Evolutionary conservation across 371 early-diverging fungal species (phyloP).

Genomic region (Nematocida parisii): DNA sequence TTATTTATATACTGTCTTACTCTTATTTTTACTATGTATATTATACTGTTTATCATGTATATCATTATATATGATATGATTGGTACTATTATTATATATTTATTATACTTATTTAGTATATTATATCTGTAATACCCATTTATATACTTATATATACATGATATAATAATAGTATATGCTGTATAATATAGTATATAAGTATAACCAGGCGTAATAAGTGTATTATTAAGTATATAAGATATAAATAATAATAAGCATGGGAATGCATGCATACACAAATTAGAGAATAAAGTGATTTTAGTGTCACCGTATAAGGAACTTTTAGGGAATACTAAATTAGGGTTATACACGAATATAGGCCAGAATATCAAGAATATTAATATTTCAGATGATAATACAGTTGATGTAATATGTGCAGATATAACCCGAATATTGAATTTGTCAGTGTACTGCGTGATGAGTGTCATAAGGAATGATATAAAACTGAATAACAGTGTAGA

Average conservation of each 20-base stretch:
- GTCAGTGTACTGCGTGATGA: too few relatives aligned
- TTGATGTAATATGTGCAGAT: not conserved
- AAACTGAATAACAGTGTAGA: not conserved
- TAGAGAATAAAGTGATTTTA: not conserved
- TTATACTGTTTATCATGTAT: too few relatives aligned
- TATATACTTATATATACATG: not conserved
- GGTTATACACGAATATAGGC: slow-evolving; percentile 12
- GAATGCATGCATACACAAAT: slow-evolving; percentile 17
- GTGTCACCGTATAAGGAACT: not conserved
- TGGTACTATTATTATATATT: too few relatives aligned
- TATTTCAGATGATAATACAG: not conserved
- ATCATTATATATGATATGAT: too few relatives aligned
- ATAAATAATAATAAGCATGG: not conserved
- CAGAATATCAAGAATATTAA: slow-evolving; percentile 5
- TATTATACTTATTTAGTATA: not conserved
- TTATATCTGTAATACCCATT: slow-evolving; percentile 3
- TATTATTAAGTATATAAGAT: not conserved
- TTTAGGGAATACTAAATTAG: not conserved
- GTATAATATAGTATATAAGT: not conserved
- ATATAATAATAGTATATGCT: not conserved
- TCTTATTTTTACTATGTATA: not conserved
- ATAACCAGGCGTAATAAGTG: not conserved
- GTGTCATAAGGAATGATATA: not conserved
- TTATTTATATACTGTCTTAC: not conserved
- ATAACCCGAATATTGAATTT: too few relatives aligned